phyloP scores from a whole-genome alignment of 305 asterid species.

The Stenogyne calaminthoides region DNA sequence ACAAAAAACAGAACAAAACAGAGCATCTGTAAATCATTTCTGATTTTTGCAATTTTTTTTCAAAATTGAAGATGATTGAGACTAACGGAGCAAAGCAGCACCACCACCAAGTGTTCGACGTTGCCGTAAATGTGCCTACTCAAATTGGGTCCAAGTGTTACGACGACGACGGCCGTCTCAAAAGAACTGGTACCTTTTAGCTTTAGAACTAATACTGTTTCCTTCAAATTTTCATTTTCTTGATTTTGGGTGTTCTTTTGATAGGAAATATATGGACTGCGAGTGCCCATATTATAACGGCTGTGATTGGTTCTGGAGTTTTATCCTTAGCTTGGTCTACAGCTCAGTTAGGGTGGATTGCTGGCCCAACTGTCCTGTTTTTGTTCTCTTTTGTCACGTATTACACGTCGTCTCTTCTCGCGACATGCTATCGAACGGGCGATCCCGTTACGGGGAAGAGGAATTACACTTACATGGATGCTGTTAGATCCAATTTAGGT shows the following conservation, averaged over 20 bases:
- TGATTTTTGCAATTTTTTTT: conserved; percentile 5
- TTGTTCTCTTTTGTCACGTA: conserved; percentile 88
- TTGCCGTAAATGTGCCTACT: conserved; percentile 47
- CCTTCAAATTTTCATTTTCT: not conserved
- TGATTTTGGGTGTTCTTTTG: not conserved
- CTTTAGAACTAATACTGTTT: no score
- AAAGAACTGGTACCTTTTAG: conserved; percentile 49
- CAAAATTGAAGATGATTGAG: conserved; percentile 58
- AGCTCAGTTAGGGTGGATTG: conserved; percentile 94
- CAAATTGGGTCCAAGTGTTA: conserved; percentile 60
- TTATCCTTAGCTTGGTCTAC: conserved; percentile 92
- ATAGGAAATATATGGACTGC: conserved; percentile 88
- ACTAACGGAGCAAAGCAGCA: conserved; percentile 33
- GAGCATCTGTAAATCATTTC: conserved; percentile 11
- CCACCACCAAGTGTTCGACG: conserved; percentile 47
- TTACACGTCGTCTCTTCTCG: conserved; percentile 82
- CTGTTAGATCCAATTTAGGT: conserved; percentile 84
- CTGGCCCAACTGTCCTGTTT: conserved; percentile 79
- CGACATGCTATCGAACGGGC: conserved; percentile 78
- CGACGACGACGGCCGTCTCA: conserved; percentile 86
- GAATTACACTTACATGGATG: conserved; percentile 93
- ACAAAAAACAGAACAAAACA: not conserved
- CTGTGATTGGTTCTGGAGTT: conserved; percentile 95
- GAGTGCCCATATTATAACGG: conserved; percentile 93
- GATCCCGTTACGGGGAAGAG: conserved; percentile 69